A percentile compares a stretch with the other conserved stretches of the same genome.
Conservation (phyloP, 495 filamentous ascomycete species). For the Hyaloscypha hepaticicola region DNA sequence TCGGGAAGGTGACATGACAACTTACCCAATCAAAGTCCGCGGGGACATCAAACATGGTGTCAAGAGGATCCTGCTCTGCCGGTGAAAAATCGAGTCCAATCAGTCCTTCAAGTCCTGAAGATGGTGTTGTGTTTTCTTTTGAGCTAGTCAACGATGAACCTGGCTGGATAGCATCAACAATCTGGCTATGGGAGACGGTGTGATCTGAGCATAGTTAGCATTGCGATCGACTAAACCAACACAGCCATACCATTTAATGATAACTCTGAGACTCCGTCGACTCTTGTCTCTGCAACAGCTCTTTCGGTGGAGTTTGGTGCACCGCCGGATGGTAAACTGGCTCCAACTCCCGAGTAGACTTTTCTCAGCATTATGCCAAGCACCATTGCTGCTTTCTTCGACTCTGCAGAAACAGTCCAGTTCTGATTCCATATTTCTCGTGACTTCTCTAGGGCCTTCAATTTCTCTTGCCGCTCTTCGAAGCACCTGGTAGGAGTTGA, state of each 20-base stretch:
- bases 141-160: neutral
- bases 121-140: slow-evolving; percentile 3
- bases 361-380: slow-evolving; percentile 41
- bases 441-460: slow-evolving; percentile 40
- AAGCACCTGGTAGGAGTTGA: neutral
- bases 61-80: slow-evolving; percentile 32
- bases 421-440: slow-evolving; percentile 39
- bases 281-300: slow-evolving; percentile 18
- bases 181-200: neutral
- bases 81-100: slow-evolving; percentile 30
- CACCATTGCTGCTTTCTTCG: slow-evolving; percentile 40
- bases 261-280: slow-evolving; percentile 24
- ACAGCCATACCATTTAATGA: slow-evolving; percentile 22
- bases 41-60: slow-evolving; percentile 32
- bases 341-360: slow-evolving; percentile 16
- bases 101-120: slow-evolving; percentile 18
- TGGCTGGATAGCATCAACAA: neutral
- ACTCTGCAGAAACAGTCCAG: slow-evolving; percentile 33
- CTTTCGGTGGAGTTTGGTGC: neutral
- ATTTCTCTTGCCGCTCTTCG: slow-evolving; percentile 22
- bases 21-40: slow-evolving; percentile 43
- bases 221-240: neutral
- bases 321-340: neutral
- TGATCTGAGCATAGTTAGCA: neutral
- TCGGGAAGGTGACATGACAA: neutral